Conservation (phyloP, 306 rosid species). For the Casuarina equisetifolia region DNA sequence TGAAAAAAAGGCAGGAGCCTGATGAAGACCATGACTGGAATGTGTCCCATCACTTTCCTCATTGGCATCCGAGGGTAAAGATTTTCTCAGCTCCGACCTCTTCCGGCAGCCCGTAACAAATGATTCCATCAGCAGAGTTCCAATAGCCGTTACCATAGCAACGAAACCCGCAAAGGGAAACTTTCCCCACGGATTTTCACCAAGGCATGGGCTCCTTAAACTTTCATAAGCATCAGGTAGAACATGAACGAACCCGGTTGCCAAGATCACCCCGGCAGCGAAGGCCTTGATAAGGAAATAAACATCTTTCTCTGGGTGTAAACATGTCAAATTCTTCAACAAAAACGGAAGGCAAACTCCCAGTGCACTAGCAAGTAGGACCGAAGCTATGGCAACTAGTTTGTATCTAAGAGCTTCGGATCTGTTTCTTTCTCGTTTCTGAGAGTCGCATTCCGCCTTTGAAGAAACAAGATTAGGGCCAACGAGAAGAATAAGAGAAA, state of each 20-base stretch:
- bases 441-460: slow-evolving; percentile 26
- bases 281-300: slow-evolving; percentile 59
- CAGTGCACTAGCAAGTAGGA: slow-evolving; percentile 43
- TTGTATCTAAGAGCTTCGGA: slow-evolving; percentile 44
- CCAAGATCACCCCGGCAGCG: slow-evolving; percentile 69
- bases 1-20: slow-evolving; percentile 5
- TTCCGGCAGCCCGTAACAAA: slow-evolving; percentile 47
- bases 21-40: slow-evolving; percentile 10
- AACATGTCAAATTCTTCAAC: slow-evolving; percentile 28
- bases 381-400: slow-evolving; percentile 42
- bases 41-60: slow-evolving; percentile 3
- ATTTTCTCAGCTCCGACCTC: slow-evolving; percentile 36
- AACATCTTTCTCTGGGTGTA: slow-evolving; percentile 44
- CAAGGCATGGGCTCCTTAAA: slow-evolving; percentile 46
- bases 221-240: slow-evolving; percentile 61
- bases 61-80: slow-evolving; percentile 38
- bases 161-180: slow-evolving; percentile 67
- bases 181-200: slow-evolving; percentile 52
- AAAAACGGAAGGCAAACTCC: slow-evolving; percentile 56
- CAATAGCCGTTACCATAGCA: slow-evolving; percentile 59
- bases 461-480: slow-evolving; percentile 28
- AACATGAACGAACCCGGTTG: slow-evolving; percentile 69
- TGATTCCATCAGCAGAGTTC: slow-evolving; percentile 58
- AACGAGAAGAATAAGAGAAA: slow-evolving; percentile 21
- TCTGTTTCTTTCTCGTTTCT: slow-evolving; percentile 10